These are phyloP conservation scores for Acacia crassicarpa DNA, from an alignment of 306 rosid genomes.

Conservation along the genomic window DNA sequence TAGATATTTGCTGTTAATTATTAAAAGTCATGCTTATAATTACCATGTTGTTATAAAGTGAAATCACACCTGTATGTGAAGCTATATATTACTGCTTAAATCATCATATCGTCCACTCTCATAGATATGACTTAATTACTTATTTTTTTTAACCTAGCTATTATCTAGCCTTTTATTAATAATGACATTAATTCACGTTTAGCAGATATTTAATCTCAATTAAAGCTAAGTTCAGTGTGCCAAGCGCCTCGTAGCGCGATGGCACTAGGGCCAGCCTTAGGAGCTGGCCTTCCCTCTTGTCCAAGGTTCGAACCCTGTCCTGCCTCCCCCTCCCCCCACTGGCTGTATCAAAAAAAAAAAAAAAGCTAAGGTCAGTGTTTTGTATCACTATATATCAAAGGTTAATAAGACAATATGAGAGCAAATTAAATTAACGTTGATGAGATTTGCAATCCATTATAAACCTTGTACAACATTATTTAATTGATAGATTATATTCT, in stretches of 20 bases:
- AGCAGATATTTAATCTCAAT: not conserved
- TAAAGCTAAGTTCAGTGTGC: not conserved
- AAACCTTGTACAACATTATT: not conserved
- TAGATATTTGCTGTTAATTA: constrained; percentile 22
- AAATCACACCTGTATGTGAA: constrained; percentile 29
- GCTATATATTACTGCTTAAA: not conserved
- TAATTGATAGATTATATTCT: not conserved
- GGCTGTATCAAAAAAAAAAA: no score
- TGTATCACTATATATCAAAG: not conserved
- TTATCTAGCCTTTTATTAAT: not conserved
- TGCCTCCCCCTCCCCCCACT: no score
- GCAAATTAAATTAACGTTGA: not conserved
- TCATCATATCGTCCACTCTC: no score
- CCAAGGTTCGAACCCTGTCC: no score
- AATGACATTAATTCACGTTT: not conserved
- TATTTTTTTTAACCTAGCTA: not conserved
- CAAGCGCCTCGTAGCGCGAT: no score
- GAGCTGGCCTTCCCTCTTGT: no score
- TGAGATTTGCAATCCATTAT: not conserved
- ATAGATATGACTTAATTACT: no score
- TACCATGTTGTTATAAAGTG: constrained; percentile 6
- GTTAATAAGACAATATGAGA: not conserved
- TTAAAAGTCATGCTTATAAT: constrained; percentile 28
- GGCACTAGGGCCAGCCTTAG: no score
- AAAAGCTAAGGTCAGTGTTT: not conserved